Percentiles rank a stretch among this genome's conserved stretches.
Evolutionary conservation across 2,329 filamentous ascomycete species (phyloP).

Genomic region (Trichoderma polysporum): DNA sequence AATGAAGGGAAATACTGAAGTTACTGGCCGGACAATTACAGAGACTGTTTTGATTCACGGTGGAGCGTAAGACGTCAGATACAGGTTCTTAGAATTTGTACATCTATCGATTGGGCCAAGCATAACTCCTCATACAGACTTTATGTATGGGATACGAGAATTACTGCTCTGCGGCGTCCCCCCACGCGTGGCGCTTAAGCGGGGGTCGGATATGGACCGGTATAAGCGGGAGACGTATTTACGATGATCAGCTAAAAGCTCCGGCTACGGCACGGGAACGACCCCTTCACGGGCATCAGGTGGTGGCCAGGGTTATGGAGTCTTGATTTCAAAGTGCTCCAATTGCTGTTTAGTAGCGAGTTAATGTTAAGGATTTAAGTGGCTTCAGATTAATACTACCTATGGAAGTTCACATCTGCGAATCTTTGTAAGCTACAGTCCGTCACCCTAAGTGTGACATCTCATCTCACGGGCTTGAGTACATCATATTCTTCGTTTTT

Average conservation of each 20-base stretch:
- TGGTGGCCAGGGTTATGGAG: neutral
- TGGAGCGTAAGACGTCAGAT: neutral
- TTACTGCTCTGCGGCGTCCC: neutral
- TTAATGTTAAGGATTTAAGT: neutral
- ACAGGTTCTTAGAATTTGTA: neutral
- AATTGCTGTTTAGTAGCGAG: neutral
- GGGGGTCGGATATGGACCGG: neutral
- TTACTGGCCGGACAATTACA: neutral
- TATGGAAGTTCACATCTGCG: neutral
- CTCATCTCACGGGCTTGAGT: neutral
- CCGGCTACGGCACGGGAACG: neutral
- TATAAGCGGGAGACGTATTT: conserved; percentile 6
- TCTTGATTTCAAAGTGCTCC: neutral
- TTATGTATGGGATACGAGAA: neutral
- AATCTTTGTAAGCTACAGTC: too few relatives aligned
- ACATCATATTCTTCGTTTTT: neutral
- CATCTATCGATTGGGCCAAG: neutral
- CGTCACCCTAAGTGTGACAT: neutral
- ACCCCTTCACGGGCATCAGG: neutral
- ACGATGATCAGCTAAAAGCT: neutral
- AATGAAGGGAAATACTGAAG: conserved; percentile 2
- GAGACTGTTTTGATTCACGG: neutral
- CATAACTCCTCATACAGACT: neutral
- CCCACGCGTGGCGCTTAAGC: conserved; percentile 3
- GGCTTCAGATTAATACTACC: neutral